Conservation (phyloP, 805 yeast genomes). For the Millerozyma miso region DNA sequence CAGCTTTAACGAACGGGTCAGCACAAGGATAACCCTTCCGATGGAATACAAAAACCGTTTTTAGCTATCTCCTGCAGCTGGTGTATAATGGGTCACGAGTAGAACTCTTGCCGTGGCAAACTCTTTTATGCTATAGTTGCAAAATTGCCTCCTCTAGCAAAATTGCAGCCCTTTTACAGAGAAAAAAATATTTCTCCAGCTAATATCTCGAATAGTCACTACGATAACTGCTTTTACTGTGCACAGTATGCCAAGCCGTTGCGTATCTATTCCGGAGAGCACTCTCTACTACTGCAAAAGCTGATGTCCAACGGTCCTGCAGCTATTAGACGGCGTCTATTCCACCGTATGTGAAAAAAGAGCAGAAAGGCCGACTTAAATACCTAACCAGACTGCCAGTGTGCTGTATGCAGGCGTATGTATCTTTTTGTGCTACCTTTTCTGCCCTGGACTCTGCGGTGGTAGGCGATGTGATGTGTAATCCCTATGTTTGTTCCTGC, state of each 20-base stretch:
- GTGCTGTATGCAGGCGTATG: not conserved
- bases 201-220: not conserved
- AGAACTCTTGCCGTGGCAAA: no score
- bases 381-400: not conserved
- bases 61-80: no score
- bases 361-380: not conserved
- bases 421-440: not conserved
- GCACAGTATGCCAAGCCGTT: not conserved
- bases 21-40: no score
- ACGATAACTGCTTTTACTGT: not conserved
- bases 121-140: not conserved
- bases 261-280: not conserved
- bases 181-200: not conserved
- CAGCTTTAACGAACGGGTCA: no score
- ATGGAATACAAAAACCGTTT: no score
- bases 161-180: not conserved
- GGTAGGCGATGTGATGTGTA: not conserved
- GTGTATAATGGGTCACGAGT: no score
- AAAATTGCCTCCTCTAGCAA: not conserved
- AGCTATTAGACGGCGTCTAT: not conserved
- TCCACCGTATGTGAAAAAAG: not conserved
- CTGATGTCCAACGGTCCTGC: not conserved
- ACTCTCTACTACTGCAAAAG: not conserved
- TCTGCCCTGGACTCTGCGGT: not conserved
- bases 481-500: not conserved